Conservation (phyloP, 345 rosid species). For the Sisymbrium altissimum region DNA sequence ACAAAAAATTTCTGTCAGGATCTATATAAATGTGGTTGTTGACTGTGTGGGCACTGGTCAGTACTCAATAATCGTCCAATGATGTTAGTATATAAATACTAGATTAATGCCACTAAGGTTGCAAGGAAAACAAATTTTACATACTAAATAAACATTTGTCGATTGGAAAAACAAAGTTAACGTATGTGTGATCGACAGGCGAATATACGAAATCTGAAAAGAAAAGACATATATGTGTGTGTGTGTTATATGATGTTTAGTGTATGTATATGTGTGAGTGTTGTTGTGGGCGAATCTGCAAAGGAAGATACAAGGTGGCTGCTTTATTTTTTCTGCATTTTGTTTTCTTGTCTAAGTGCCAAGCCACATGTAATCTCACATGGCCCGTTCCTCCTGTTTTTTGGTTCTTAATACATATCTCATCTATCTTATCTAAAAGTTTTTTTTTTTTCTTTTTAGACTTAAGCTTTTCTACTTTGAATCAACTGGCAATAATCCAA, state of each 20-base stretch:
- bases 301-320: slow-evolving; percentile 32
- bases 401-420: not conserved
- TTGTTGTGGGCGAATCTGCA: slow-evolving; percentile 32
- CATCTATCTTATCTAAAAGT: not conserved
- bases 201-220: not conserved
- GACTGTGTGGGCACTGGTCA: slow-evolving; percentile 2
- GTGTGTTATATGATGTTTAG: not conserved
- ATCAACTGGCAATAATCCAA: not conserved
- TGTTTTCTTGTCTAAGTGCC: slow-evolving; percentile 27
- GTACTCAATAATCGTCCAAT: slow-evolving; percentile 19
- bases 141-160: slow-evolving; percentile 4
- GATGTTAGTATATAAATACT: not conserved
- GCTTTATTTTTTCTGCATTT: slow-evolving; percentile 20
- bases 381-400: not conserved
- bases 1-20: not conserved
- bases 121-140: not conserved
- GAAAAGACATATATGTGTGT: not conserved
- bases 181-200: not conserved
- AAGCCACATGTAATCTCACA: slow-evolving; percentile 32
- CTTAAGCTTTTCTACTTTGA: not conserved
- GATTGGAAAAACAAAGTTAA: not conserved
- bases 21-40: slow-evolving; percentile 1
- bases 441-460: too few species aligned
- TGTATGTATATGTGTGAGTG: slow-evolving; percentile 7
- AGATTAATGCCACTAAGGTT: slow-evolving; percentile 2